Conservation (phyloP, 1,284 basidiomycete genomes). For the Ustilago loliicola region DNA sequence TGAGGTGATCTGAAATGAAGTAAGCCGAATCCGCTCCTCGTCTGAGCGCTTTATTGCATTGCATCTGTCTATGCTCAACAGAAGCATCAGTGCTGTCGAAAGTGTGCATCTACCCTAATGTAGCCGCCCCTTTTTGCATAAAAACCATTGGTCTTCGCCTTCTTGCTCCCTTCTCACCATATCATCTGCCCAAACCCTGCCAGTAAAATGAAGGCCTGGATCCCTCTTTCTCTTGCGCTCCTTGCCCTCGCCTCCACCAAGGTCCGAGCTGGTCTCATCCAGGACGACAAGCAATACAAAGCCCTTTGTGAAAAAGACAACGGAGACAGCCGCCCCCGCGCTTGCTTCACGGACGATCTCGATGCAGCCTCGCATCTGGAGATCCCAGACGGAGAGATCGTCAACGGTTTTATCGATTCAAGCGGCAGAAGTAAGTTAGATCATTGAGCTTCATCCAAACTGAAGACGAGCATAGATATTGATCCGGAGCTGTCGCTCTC, state of each 20-base stretch:
- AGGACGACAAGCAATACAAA: slow-evolving; percentile 5
- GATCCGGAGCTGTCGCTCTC: not conserved
- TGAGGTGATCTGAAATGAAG: too few relatives aligned
- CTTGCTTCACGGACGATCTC: slow-evolving; percentile 1
- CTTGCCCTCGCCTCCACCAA: not conserved
- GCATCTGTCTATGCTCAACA: too few relatives aligned
- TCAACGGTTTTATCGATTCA: not conserved
- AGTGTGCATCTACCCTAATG: too few relatives aligned
- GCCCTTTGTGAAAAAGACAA: not conserved
- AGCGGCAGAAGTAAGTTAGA: slow-evolving; percentile 1
- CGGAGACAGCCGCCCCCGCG: not conserved
- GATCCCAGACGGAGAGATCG: not conserved
- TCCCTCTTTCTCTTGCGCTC: not conserved
- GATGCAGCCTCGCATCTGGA: not conserved
- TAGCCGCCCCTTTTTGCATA: not conserved
- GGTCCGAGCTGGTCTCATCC: not conserved
- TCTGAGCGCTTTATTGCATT: too few relatives aligned
- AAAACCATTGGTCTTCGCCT: not conserved
- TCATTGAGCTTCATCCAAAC: not conserved
- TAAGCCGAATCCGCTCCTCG: too few relatives aligned
- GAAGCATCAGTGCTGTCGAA: too few relatives aligned
- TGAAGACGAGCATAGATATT: not conserved
- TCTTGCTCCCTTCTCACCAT: not conserved
- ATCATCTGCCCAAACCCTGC: not conserved
- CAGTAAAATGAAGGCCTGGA: not conserved